Evolutionary conservation across 2,329 filamentous ascomycete genomes (phyloP).

Genomic region (Talaromyces sp.): DNA sequence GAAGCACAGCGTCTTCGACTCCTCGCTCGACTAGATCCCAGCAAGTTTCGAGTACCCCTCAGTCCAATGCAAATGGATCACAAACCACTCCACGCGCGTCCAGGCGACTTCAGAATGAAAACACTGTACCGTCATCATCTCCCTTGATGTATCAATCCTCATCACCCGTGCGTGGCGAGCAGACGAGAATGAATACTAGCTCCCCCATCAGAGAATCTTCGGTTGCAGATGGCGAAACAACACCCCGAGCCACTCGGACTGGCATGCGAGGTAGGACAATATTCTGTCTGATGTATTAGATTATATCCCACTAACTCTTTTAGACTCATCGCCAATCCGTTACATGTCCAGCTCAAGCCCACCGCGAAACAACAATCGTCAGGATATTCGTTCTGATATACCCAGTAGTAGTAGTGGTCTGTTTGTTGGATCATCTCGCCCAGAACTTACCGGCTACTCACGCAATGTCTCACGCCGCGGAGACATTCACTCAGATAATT

Average conservation of each 20-base stretch:
- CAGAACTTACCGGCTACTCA: conserved; percentile 44
- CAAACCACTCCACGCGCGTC: conserved; percentile 48
- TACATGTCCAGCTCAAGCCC: conserved; percentile 90
- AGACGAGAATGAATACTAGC: conserved; percentile 46
- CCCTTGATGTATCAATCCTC: conserved; percentile 70
- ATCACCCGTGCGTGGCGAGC: conserved; percentile 50
- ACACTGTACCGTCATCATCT: conserved; percentile 62
- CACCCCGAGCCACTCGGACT: conserved; percentile 39
- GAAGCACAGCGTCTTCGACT: conserved; percentile 40
- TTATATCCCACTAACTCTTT: background rate
- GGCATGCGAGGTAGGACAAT: conserved; percentile 38
- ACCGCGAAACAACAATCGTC: conserved; percentile 54
- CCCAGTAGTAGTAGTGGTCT: conserved; percentile 81
- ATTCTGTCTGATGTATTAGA: background rate
- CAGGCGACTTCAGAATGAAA: conserved; percentile 39
- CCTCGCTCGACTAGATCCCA: conserved; percentile 34
- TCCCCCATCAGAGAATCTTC: conserved; percentile 46
- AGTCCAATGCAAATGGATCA: conserved; percentile 20
- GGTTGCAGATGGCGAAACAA: conserved; percentile 41
- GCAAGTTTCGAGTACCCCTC: conserved; percentile 35
- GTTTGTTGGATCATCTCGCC: conserved; percentile 67
- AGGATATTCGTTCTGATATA: conserved; percentile 65
- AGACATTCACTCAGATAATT: conserved; percentile 80
- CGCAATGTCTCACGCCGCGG: conserved; percentile 65
- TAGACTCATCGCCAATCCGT: conserved; percentile 88